These are phyloP conservation scores for Lentinula sp. DNA, from an alignment of 768 basidiomycete species.

Conservation along the genomic window DNA sequence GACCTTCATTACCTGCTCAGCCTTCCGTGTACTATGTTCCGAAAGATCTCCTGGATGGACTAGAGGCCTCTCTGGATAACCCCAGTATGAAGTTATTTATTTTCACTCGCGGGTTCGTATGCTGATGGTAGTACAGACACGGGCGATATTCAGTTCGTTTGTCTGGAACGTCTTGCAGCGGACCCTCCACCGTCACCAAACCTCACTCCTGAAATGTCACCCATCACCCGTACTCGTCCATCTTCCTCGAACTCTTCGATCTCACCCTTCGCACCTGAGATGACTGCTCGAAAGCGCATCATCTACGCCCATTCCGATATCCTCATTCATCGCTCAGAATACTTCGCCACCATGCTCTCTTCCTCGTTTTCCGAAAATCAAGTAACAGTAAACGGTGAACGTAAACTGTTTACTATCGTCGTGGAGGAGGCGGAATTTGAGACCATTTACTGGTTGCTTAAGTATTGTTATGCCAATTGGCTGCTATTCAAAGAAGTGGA, in stretches of 20 bases:
- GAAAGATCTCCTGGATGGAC: conserved; percentile 57
- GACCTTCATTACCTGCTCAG: conserved; percentile 53
- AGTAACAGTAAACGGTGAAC: conserved; percentile 31
- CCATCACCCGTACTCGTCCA: conserved; percentile 11
- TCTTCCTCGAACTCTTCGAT: conserved; percentile 36
- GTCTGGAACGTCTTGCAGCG: conserved; percentile 46
- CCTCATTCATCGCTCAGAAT: conserved; percentile 66
- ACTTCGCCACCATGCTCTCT: conserved; percentile 69
- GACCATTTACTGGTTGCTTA: conserved; percentile 74
- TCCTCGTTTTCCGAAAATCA: conserved; percentile 63
- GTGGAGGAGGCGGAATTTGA: conserved; percentile 76
- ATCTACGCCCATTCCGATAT: conserved; percentile 81
- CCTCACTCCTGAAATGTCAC: conserved; percentile 18
- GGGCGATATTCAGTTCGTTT: conserved; percentile 73
- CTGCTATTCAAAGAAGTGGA: conserved; percentile 64
- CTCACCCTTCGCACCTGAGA: conserved; percentile 31
- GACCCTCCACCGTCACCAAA: conserved; percentile 18
- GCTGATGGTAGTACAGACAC: conserved; percentile 36
- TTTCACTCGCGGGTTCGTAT: neutral
- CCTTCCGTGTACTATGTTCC: conserved; percentile 64
- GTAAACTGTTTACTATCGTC: conserved; percentile 59
- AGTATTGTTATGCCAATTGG: conserved; percentile 75
- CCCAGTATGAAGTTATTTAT: conserved; percentile 37
- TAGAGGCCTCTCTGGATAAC: conserved; percentile 70
- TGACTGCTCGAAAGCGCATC: conserved; percentile 61